phyloP scores from a whole-genome alignment of 2,329 filamentous ascomycete species.

The Apiospora koreana region DNA sequence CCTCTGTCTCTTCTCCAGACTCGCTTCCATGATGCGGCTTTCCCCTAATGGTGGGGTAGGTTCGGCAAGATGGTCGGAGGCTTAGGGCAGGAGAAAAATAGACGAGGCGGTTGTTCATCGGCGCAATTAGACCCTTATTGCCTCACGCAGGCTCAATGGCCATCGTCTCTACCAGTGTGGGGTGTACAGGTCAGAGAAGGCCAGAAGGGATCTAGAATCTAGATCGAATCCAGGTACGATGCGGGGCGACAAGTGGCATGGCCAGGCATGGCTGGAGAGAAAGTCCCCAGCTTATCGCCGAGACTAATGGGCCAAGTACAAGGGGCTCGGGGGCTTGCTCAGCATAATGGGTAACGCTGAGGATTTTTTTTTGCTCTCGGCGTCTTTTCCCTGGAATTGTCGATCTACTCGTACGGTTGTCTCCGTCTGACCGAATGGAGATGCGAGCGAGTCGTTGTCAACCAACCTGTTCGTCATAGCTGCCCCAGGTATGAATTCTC shows the following conservation, averaged over 20 bases:
- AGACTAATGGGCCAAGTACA: neutral
- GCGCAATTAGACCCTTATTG: slow-evolving; percentile 14
- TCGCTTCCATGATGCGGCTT: neutral
- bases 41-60: slow-evolving; percentile 7
- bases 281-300: slow-evolving; percentile 8
- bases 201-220: slow-evolving; percentile 11
- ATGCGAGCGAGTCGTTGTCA: neutral
- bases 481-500: neutral
- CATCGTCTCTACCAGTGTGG: slow-evolving; percentile 2
- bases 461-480: neutral
- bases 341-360: neutral
- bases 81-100: slow-evolving; percentile 4
- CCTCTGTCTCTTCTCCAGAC: neutral
- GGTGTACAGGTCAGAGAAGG: slow-evolving; percentile 2
- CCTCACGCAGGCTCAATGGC: slow-evolving; percentile 6
- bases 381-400: neutral
- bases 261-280: slow-evolving; percentile 2
- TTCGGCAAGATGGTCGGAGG: slow-evolving; percentile 13
- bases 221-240: slow-evolving; percentile 10
- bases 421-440: neutral
- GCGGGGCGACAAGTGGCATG: slow-evolving; percentile 8
- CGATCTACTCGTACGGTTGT: neutral
- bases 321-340: neutral
- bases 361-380: neutral
- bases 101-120: slow-evolving; percentile 10